Conservation (phyloP, 2,329 filamentous ascomycete genomes). For the Metarhizium brunneum region DNA sequence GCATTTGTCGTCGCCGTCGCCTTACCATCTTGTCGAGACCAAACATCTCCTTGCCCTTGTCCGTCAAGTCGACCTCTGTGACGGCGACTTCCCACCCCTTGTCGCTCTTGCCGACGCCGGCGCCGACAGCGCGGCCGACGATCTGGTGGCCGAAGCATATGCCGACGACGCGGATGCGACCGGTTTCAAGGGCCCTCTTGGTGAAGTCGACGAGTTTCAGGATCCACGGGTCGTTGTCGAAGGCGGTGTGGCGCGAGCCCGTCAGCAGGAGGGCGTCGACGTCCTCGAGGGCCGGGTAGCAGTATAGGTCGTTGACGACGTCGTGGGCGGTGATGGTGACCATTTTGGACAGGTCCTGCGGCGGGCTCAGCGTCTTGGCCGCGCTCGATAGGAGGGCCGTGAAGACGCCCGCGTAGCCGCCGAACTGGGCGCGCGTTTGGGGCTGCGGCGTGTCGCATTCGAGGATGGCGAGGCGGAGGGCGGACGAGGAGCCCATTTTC, state of each 20-base stretch:
- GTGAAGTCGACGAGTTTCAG: conserved; percentile 30
- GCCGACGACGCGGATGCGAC: conserved; percentile 52
- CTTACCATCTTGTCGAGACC: conserved; percentile 23
- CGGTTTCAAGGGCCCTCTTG: conserved; percentile 19
- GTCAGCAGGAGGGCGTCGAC: conserved; percentile 79
- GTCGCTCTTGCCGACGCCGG: conserved; percentile 26
- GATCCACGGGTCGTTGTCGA: conserved; percentile 35
- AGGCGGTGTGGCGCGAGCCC: conserved; percentile 53
- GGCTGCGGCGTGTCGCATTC: conserved; percentile 76
- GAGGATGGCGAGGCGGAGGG: conserved; percentile 73
- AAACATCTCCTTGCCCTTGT: conserved; percentile 30
- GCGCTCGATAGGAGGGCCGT: conserved; percentile 46
- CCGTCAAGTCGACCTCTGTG: conserved; percentile 28
- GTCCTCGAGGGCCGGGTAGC: conserved; percentile 63
- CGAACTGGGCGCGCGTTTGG: conserved; percentile 53
- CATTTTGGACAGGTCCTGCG: conserved; percentile 29
- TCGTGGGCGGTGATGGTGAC: conserved; percentile 59
- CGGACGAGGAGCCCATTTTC: not conserved
- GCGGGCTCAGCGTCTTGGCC: conserved; percentile 35
- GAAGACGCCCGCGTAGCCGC: conserved; percentile 66
- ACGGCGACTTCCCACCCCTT: conserved; percentile 37
- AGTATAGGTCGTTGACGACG: conserved; percentile 53
- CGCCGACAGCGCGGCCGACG: conserved; percentile 31
- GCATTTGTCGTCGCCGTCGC: no score
- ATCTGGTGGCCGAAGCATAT: conserved; percentile 42